Percentiles rank a stretch among this genome's conserved stretches.
Conservation (phyloP, 2,329 filamentous ascomycete species). For the Colletotrichum eremochloae region DNA sequence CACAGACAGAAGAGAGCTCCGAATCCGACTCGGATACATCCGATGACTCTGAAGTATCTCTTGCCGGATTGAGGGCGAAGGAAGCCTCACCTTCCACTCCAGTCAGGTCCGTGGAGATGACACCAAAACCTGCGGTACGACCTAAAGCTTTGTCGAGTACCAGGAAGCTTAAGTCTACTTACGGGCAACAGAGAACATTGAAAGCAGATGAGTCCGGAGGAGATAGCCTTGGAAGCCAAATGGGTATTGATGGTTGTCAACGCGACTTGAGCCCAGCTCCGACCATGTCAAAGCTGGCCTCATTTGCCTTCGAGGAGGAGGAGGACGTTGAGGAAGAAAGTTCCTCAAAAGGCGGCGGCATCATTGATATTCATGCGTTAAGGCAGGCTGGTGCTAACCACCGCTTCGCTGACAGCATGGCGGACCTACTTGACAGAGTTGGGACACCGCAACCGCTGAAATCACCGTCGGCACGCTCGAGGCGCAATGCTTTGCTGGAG, state of each 20-base stretch:
- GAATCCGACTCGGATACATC: conserved; percentile 36
- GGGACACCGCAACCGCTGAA: conserved; percentile 63
- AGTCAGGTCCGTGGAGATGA: conserved; percentile 11
- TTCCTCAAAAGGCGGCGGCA: conserved; percentile 59
- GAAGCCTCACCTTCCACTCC: conserved; percentile 27
- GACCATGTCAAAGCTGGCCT: conserved; percentile 35
- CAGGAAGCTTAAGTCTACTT: conserved; percentile 39
- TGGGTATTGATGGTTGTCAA: conserved; percentile 45
- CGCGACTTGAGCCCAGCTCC: conserved; percentile 33
- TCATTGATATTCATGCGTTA: conserved; percentile 75
- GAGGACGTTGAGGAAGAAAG: conserved; percentile 59
- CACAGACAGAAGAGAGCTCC: conserved; percentile 35
- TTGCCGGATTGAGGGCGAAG: background rate
- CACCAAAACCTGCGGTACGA: conserved; percentile 26
- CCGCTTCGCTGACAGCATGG: conserved; percentile 74
- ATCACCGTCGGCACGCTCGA: conserved; percentile 61
- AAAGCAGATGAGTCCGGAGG: conserved; percentile 48
- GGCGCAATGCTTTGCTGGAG: conserved; percentile 71
- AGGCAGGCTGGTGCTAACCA: conserved; percentile 76
- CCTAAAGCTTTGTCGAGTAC: conserved; percentile 26
- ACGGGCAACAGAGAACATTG: conserved; percentile 49
- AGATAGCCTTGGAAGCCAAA: conserved; percentile 44
- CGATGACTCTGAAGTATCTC: conserved; percentile 1
- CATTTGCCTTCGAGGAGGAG: conserved; percentile 55
- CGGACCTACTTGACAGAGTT: conserved; percentile 73